Evolutionary conservation across 2,329 filamentous ascomycete species (phyloP).

Genomic region (Colletotrichum eleusines): DNA sequence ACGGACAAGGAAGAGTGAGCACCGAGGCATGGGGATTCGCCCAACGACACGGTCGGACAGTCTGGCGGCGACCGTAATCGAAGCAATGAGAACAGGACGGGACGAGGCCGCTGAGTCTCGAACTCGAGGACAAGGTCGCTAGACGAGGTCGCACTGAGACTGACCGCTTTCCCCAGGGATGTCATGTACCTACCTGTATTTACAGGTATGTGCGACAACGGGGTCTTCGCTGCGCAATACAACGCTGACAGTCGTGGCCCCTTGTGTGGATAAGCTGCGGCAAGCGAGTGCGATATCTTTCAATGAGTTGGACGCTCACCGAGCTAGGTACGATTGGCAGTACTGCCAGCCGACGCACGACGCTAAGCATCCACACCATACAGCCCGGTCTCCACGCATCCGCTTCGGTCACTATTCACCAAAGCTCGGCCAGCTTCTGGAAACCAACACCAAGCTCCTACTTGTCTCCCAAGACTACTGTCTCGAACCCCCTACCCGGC

Average conservation of each 20-base stretch:
- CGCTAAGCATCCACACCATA: slow-evolving; percentile 2
- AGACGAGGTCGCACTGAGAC: slow-evolving; percentile 1
- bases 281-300: neutral
- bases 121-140: slow-evolving; percentile 6
- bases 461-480: neutral
- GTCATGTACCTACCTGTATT: too few species aligned
- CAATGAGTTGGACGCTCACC: neutral
- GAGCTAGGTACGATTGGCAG: neutral
- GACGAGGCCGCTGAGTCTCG: neutral
- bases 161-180: neutral
- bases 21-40: slow-evolving; percentile 22
- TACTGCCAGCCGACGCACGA: slow-evolving; percentile 13
- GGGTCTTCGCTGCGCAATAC: neutral
- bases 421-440: neutral
- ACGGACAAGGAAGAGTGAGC: slow-evolving; percentile 15
- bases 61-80: slow-evolving; percentile 18
- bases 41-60: slow-evolving; percentile 24
- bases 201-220: neutral
- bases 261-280: slow-evolving; percentile 9
- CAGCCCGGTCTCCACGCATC: neutral
- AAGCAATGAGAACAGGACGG: slow-evolving; percentile 29
- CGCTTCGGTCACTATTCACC: neutral
- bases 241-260: slow-evolving; percentile 1
- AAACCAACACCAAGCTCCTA: neutral
- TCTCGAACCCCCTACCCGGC: neutral